These are phyloP conservation scores for Biscogniauxia sp. DNA, from an alignment of 2,329 filamentous ascomycete species.

Conservation along the genomic window DNA sequence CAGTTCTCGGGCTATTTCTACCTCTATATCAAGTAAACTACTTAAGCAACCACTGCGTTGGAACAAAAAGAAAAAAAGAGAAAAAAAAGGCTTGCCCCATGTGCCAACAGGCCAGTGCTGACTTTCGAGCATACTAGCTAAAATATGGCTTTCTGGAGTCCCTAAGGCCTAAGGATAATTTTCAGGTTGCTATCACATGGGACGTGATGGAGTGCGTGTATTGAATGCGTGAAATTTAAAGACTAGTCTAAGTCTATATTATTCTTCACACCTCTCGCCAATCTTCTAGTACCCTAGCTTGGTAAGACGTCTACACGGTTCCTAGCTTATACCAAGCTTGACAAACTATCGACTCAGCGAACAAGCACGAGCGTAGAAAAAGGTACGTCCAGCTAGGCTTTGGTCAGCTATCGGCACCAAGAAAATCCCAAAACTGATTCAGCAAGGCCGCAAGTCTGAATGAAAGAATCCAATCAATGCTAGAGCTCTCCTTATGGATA, in stretches of 20 bases:
- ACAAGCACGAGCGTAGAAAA: slow-evolving; percentile 20
- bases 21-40: too few relatives aligned
- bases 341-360: slow-evolving; percentile 22
- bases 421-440: slow-evolving; percentile 25
- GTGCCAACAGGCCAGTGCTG: too few relatives aligned
- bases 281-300: slow-evolving; percentile 29
- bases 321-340: slow-evolving; percentile 30
- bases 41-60: too few relatives aligned
- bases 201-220: slow-evolving; percentile 3
- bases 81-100: too few relatives aligned
- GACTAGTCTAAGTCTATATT: slow-evolving; percentile 21
- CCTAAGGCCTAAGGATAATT: too few relatives aligned
- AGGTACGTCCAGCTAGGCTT: slow-evolving; percentile 16
- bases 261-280: slow-evolving; percentile 23
- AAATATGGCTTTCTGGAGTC: too few relatives aligned
- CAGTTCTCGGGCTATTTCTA: too few relatives aligned
- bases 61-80: too few relatives aligned
- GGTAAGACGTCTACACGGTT: slow-evolving; percentile 20
- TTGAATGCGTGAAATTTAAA: slow-evolving; percentile 15
- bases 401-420: slow-evolving; percentile 19
- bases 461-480: slow-evolving; percentile 28
- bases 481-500: slow-evolving; percentile 15
- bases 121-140: too few relatives aligned
- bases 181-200: too few relatives aligned
- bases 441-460: slow-evolving; percentile 17